phyloP scores from a whole-genome alignment of 768 basidiomycete species.

The Fibroporia radiculosa region DNA sequence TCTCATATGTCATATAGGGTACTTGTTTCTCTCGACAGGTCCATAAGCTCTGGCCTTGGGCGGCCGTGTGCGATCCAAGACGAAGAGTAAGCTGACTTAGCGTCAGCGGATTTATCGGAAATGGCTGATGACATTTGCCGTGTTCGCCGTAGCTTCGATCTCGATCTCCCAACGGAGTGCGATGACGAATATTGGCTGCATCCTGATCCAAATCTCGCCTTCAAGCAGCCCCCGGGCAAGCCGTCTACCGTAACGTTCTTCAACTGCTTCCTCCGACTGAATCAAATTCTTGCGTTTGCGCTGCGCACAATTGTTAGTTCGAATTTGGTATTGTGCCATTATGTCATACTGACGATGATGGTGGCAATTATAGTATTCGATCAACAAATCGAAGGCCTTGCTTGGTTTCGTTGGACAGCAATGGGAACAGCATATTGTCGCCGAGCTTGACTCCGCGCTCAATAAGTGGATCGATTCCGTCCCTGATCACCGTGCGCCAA shows the following conservation, averaged over 20 bases:
- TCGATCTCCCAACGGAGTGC: conserved; percentile 72
- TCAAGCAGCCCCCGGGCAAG: conserved; percentile 55
- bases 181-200: conserved; percentile 76
- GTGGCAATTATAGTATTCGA: conserved; percentile 46
- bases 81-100: conserved; percentile 47
- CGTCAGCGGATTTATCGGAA: too few relatives aligned
- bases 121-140: neutral
- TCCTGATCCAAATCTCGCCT: conserved; percentile 45
- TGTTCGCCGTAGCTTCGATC: conserved; percentile 47
- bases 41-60: conserved; percentile 44
- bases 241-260: conserved; percentile 56
- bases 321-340: conserved; percentile 5
- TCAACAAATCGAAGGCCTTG: conserved; percentile 55
- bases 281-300: conserved; percentile 62
- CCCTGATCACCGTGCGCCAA: conserved; percentile 62
- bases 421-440: conserved; percentile 51
- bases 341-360: neutral
- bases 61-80: conserved; percentile 69
- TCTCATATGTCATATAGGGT: conserved; percentile 30
- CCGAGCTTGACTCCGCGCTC: conserved; percentile 61
- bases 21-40: conserved; percentile 39
- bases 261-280: conserved; percentile 55
- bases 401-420: conserved; percentile 43
- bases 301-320: conserved; percentile 57
- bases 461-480: conserved; percentile 66